phyloP scores from a whole-genome alignment of 768 basidiomycete species.

The Calocybe cyanea region DNA sequence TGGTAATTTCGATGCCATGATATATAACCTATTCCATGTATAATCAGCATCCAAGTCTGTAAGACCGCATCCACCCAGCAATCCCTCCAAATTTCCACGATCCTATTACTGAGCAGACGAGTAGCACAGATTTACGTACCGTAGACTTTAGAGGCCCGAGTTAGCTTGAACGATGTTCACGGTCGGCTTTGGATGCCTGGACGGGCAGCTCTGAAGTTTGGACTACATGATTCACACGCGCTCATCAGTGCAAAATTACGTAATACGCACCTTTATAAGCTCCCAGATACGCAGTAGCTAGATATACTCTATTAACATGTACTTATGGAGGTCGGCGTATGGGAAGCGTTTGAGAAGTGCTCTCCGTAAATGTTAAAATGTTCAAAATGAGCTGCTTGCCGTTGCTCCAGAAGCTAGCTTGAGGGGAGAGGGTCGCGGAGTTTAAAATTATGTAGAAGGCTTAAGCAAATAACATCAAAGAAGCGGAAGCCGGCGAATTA shows the following conservation, averaged over 20 bases:
- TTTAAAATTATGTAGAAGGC: neutral
- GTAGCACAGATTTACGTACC: constrained; percentile 32
- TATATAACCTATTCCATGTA: constrained; percentile 27
- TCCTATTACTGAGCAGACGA: constrained; percentile 24
- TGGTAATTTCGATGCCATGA: constrained; percentile 87
- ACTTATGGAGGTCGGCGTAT: too few relatives aligned
- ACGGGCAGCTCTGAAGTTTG: constrained; percentile 31
- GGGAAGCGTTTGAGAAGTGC: too few relatives aligned
- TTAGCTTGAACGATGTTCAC: constrained; percentile 46
- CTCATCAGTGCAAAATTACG: too few relatives aligned
- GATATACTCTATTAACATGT: too few relatives aligned
- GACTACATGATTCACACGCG: too few relatives aligned
- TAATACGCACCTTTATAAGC: too few relatives aligned
- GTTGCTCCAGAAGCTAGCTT: too few relatives aligned
- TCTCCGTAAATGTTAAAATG: too few relatives aligned
- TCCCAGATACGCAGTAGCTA: too few relatives aligned
- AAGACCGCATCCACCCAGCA: constrained; percentile 40
- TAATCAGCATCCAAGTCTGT: constrained; percentile 33
- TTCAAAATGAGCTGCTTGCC: too few relatives aligned
- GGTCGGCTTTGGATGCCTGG: constrained; percentile 34
- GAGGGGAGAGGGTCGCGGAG: too few relatives aligned
- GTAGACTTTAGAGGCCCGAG: constrained; percentile 38
- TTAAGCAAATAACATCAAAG: constrained; percentile 11
- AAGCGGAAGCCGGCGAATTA: constrained; percentile 5
- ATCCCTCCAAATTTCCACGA: constrained; percentile 25